Conservation (phyloP, 306 rosid genomes). For the peach (Prunus persica) region DNA sequence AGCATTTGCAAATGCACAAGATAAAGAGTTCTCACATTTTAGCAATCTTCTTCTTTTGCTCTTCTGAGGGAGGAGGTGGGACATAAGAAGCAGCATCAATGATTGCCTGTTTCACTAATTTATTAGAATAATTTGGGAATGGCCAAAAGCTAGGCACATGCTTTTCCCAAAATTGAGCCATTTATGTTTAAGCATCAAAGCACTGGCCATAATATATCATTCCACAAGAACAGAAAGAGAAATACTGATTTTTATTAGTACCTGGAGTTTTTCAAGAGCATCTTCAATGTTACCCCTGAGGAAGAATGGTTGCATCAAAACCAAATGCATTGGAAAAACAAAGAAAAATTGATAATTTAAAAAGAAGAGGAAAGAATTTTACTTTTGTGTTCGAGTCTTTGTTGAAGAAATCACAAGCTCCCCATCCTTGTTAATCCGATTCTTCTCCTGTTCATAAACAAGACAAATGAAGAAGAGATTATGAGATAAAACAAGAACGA, state of each 20-base stretch:
- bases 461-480: constrained; percentile 14
- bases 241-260: constrained; percentile 8
- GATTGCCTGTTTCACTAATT: constrained; percentile 53
- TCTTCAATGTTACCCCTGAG: constrained; percentile 65
- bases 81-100: constrained; percentile 94
- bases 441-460: constrained; percentile 71
- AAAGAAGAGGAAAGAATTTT: constrained; percentile 30
- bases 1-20: constrained; percentile 9
- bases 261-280: constrained; percentile 66
- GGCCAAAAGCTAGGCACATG: neutral
- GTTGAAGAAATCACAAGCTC: constrained; percentile 96
- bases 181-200: neutral
- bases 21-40: constrained; percentile 58
- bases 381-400: constrained; percentile 92
- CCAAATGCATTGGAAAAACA: constrained; percentile 23
- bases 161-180: neutral
- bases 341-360: constrained; percentile 15
- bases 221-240: neutral
- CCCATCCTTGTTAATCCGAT: constrained; percentile 89
- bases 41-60: constrained; percentile 90
- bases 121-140: neutral
- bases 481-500: neutral
- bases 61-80: constrained; percentile 98
- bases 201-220: neutral
- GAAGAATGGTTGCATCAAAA: constrained; percentile 21